Evolutionary conservation across 495 filamentous ascomycete genomes (phyloP).

Genomic region (Xylaria flabelliformis): DNA sequence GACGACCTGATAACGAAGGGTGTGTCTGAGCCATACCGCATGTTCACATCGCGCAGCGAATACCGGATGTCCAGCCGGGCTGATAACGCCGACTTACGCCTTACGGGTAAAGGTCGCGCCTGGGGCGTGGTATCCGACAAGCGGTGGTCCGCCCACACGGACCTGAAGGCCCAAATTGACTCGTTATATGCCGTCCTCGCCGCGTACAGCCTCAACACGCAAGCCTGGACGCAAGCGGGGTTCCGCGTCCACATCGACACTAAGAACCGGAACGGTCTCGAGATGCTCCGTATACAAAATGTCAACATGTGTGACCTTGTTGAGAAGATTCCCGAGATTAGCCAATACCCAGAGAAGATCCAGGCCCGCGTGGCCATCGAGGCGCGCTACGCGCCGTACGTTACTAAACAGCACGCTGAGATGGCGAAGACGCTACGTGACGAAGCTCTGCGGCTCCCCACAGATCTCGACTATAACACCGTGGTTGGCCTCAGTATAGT

Average conservation of each 20-base stretch:
- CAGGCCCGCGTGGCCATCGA: slow-evolving; percentile 76
- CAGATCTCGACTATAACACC: slow-evolving; percentile 75
- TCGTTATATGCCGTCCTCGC: slow-evolving; percentile 67
- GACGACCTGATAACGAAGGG: slow-evolving; percentile 98
- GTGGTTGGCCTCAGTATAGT: slow-evolving; percentile 78
- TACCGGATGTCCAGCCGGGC: slow-evolving; percentile 90
- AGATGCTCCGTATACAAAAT: slow-evolving; percentile 70
- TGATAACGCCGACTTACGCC: slow-evolving; percentile 90
- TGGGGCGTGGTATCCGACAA: slow-evolving; percentile 80
- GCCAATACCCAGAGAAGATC: slow-evolving; percentile 60
- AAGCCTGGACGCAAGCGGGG: slow-evolving; percentile 71
- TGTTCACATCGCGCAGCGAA: slow-evolving; percentile 97
- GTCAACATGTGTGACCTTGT: slow-evolving; percentile 63
- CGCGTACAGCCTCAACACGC: slow-evolving; percentile 58
- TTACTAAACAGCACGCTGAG: slow-evolving; percentile 68
- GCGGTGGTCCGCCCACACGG: slow-evolving; percentile 75
- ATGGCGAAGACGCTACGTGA: slow-evolving; percentile 73
- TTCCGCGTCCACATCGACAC: slow-evolving; percentile 69
- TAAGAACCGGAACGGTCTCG: slow-evolving; percentile 69
- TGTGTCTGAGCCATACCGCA: slow-evolving; percentile 94
- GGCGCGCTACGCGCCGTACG: slow-evolving; percentile 83
- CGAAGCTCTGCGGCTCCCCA: slow-evolving; percentile 74
- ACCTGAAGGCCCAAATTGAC: slow-evolving; percentile 66
- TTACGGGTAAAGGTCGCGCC: slow-evolving; percentile 77
- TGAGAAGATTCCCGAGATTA: slow-evolving; percentile 57